These are phyloP conservation scores for Plectosphaerella plurivora DNA, from an alignment of 2,329 filamentous ascomycete species.

Conservation along the genomic window DNA sequence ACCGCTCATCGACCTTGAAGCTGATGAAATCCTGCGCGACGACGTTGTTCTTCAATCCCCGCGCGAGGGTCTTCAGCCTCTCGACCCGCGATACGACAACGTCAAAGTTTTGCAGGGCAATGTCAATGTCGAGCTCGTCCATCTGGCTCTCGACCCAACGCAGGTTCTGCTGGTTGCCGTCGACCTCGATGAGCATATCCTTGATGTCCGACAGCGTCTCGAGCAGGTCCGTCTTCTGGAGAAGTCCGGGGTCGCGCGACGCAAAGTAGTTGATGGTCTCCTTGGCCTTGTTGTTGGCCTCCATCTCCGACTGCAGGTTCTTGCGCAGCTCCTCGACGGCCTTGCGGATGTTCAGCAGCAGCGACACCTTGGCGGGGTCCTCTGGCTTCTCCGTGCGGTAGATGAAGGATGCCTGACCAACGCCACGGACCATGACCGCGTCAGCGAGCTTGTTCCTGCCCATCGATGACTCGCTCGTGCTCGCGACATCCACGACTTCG, in stretches of 20 bases:
- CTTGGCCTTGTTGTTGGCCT: conserved; percentile 77
- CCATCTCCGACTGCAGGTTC: conserved; percentile 77
- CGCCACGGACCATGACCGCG: conserved; percentile 82
- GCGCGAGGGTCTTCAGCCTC: conserved; percentile 73
- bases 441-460: conserved; percentile 65
- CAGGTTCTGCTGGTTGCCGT: conserved; percentile 93
- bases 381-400: conserved; percentile 85
- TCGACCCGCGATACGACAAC: conserved; percentile 80
- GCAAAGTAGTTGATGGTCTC: conserved; percentile 86
- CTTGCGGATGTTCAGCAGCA: conserved; percentile 88
- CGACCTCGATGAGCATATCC: conserved; percentile 90
- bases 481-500: conserved; percentile 83
- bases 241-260: conserved; percentile 68
- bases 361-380: conserved; percentile 69
- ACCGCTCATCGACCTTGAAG: conserved; percentile 84
- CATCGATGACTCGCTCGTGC: conserved; percentile 51
- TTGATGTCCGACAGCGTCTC: conserved; percentile 75
- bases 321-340: conserved; percentile 89
- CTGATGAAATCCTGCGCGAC: conserved; percentile 90
- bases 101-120: conserved; percentile 86
- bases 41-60: conserved; percentile 76
- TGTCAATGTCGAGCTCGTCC: conserved; percentile 93
- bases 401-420: conserved; percentile 87
- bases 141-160: conserved; percentile 95
- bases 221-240: conserved; percentile 75